These are phyloP conservation scores for Verticillium longisporum DNA, from an alignment of 2,329 filamentous ascomycete genomes.

Conservation along the genomic window DNA sequence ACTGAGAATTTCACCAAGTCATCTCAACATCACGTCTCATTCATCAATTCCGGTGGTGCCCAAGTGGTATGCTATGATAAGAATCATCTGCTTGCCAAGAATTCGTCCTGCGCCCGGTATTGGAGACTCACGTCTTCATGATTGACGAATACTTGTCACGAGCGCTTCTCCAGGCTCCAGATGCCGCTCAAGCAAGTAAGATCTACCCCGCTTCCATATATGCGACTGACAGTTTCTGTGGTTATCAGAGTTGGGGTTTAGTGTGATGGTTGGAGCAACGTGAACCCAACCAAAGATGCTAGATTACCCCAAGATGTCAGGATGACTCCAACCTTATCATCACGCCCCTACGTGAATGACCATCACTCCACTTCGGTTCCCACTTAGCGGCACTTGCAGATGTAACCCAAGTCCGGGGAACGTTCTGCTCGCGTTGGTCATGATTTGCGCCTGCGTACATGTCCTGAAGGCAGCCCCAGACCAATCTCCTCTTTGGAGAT, in stretches of 20 bases:
- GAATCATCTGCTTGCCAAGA: no score
- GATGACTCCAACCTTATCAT: conserved; percentile 10
- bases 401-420: background rate
- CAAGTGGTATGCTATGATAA: no score
- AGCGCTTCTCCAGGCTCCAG: background rate
- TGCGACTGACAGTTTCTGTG: background rate
- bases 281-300: background rate
- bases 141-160: background rate
- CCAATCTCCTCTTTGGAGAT: background rate
- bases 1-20: no score
- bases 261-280: background rate
- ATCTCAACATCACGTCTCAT: no score
- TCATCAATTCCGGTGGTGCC: no score
- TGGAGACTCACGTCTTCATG: background rate
- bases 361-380: background rate
- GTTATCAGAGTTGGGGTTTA: background rate
- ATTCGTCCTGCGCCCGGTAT: no score
- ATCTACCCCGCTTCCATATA: background rate
- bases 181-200: no score
- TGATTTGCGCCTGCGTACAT: background rate
- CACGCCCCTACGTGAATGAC: background rate
- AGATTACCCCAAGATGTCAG: conserved; percentile 2
- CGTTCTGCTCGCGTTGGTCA: background rate
- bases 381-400: background rate
- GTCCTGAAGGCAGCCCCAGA: background rate